A percentile compares a stretch with the other conserved stretches of the same genome.
Conservation (phyloP, 495 filamentous ascomycete species). For the Alectoria sarmentosa region DNA sequence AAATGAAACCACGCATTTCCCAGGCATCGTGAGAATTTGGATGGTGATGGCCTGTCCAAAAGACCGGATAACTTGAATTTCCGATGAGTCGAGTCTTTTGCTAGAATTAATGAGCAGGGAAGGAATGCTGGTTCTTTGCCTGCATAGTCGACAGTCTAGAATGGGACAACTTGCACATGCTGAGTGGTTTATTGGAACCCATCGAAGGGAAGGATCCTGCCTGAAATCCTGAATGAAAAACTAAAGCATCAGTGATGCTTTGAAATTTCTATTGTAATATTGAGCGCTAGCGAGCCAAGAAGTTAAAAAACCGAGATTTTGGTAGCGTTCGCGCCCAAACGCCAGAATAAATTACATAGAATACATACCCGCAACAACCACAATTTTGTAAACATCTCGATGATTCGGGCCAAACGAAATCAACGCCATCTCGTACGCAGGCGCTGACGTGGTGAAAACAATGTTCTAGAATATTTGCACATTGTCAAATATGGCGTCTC, state of each 20-base stretch:
- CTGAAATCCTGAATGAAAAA: too few species aligned
- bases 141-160: not conserved
- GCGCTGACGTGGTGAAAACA: not conserved
- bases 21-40: not conserved
- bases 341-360: not conserved
- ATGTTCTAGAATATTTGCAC: not conserved
- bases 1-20: not conserved
- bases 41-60: not conserved
- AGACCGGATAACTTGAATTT: too few species aligned
- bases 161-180: too few species aligned
- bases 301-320: not conserved
- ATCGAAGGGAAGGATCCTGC: too few species aligned
- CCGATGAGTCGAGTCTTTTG: too few species aligned
- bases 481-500: not conserved
- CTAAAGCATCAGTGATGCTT: not conserved
- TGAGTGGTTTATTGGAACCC: too few species aligned
- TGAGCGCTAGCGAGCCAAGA: not conserved
- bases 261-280: not conserved
- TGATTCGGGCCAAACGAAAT: not conserved
- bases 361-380: constrained; percentile 1
- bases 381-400: not conserved
- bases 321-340: not conserved
- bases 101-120: too few species aligned
- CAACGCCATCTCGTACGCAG: not conserved
- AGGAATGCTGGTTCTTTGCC: not conserved